Base-by-base conservation (phyloP, 306 rosid species). In the Malus asiatica region DNA sequence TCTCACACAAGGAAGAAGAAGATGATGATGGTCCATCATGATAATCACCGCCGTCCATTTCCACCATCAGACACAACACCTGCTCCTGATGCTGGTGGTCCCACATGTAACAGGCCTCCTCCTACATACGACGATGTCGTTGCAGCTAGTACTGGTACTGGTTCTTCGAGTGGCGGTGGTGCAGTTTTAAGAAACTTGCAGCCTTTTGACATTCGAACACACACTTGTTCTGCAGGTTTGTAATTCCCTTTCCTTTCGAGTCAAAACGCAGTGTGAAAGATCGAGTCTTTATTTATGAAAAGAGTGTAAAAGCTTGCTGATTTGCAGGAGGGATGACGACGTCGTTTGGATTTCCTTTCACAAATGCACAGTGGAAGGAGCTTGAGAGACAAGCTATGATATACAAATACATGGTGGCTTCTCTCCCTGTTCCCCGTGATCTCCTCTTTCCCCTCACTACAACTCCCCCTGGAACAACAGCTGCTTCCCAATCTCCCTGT, bases 331-430 rank as follows among this genome's bases (percentile, higher is more conserved):
- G 53, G 27, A 86, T 86, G 93, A 88, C 91, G 74, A 83, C 91
- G 44, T 82, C 88, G 1, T 62, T 86, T 81, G 89, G 90, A 44
- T 85, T 78, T 79, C 93, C 96, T 76, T 92, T 92, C 83, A 92
- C 97, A 55, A 76, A 30, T 86, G 87, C 91, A 25, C 97, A 92
- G 84, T 84, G 96, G 96, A 88, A 70, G 70, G 97, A 92, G 82
- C 93, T 92, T 72, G 85, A 92, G 71, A 90, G 96, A 77, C 97
- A 92, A 82, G 93, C 93, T 13, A 85, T 90, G 97, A 87, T 92
- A 19, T 92, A 87, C 89, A 92, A 92, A 83, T 92, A 92, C 89
- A 90, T 92, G 88, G 74, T 87, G 88, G 91, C 91, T 53, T 81
- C 91, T 79, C 74, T 84, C 76, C 96, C 97, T 63, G 88, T 92